These are phyloP conservation scores for Stagonosporopsis cucurbitacearum DNA, from an alignment of 2,329 filamentous ascomycete species.

Conservation along the genomic window DNA sequence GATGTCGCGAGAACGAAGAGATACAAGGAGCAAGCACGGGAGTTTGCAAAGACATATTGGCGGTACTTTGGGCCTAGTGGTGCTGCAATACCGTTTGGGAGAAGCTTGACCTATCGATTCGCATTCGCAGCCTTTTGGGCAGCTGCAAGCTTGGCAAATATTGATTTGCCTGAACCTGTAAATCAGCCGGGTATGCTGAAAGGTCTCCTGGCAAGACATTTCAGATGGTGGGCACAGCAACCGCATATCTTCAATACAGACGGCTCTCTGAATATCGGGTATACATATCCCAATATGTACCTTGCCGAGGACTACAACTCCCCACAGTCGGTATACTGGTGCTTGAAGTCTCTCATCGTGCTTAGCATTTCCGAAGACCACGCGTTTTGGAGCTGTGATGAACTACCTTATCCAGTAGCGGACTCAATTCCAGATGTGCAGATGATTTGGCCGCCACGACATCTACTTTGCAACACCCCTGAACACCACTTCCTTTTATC, in stretches of 20 bases:
- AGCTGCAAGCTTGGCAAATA: conserved; percentile 49
- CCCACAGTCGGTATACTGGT: conserved; percentile 60
- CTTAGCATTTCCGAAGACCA: conserved; percentile 43
- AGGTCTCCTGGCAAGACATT: conserved; percentile 55
- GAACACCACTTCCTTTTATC: conserved; percentile 27
- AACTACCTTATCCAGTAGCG: conserved; percentile 40
- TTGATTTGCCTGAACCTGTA: conserved; percentile 47
- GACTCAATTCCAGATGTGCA: conserved; percentile 11
- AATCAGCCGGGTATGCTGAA: conserved; percentile 48
- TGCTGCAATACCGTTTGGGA: conserved; percentile 57
- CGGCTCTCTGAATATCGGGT: conserved; percentile 56
- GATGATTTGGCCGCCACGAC: conserved; percentile 39
- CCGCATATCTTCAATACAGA: conserved; percentile 54
- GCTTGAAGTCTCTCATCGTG: conserved; percentile 55
- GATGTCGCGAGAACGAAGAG: conserved; percentile 44
- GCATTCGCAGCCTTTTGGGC: conserved; percentile 56
- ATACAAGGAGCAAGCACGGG: conserved; percentile 49
- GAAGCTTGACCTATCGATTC: conserved; percentile 57
- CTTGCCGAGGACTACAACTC: conserved; percentile 62
- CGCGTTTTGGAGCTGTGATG: conserved; percentile 53
- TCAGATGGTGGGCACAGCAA: conserved; percentile 55
- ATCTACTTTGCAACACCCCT: conserved; percentile 51
- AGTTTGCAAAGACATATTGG: conserved; percentile 53
- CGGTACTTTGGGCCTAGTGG: conserved; percentile 55
- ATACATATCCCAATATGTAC: conserved; percentile 57